A percentile compares a stretch with the other conserved stretches of the same genome.
Evolutionary conservation across 2,329 filamentous ascomycete species (phyloP).

Genomic region (Triangularia verruculosa): DNA sequence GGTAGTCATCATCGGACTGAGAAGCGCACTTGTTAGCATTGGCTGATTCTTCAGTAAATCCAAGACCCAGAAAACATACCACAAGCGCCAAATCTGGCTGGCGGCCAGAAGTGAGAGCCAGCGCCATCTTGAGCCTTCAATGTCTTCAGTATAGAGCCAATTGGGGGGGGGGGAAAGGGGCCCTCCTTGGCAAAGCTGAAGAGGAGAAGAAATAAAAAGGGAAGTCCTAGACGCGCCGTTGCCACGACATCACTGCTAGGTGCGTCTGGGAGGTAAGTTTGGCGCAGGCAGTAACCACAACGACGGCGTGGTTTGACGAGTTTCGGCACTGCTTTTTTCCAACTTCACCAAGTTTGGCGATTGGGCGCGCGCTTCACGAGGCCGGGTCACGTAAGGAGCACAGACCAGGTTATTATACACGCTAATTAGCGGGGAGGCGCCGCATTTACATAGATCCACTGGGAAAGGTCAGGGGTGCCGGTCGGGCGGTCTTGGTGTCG

Average conservation of each 20-base stretch:
- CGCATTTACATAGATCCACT: not conserved
- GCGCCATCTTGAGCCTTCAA: conserved; percentile 22
- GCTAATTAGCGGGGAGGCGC: not conserved
- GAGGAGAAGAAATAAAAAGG: conserved; percentile 1
- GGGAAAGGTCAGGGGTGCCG: not conserved
- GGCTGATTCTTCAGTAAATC: not conserved
- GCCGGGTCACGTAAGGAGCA: conserved; percentile 4
- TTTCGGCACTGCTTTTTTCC: conserved; percentile 24
- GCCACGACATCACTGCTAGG: conserved; percentile 29
- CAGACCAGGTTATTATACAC: conserved; percentile 11
- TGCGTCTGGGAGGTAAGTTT: conserved; percentile 12
- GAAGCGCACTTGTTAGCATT: conserved; percentile 26
- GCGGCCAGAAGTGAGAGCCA: conserved; percentile 31
- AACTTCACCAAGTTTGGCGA: conserved; percentile 15
- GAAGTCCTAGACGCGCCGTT: conserved; percentile 19
- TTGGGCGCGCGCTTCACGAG: conserved; percentile 17
- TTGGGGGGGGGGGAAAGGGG: conserved; percentile 4
- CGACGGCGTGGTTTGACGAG: conserved; percentile 17
- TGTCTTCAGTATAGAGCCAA: conserved; percentile 1
- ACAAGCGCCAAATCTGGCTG: conserved; percentile 49
- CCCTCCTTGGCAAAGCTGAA: conserved; percentile 14
- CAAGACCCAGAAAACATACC: conserved; percentile 34
- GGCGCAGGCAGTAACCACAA: conserved; percentile 19
- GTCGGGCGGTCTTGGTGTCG: not conserved
- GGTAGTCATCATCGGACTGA: conserved; percentile 73